Evolutionary conservation across 2,329 filamentous ascomycete genomes (phyloP), one percentile per base, ranked within the genome.

Genomic region (Tolypocladium ophioglossoides): DNA sequence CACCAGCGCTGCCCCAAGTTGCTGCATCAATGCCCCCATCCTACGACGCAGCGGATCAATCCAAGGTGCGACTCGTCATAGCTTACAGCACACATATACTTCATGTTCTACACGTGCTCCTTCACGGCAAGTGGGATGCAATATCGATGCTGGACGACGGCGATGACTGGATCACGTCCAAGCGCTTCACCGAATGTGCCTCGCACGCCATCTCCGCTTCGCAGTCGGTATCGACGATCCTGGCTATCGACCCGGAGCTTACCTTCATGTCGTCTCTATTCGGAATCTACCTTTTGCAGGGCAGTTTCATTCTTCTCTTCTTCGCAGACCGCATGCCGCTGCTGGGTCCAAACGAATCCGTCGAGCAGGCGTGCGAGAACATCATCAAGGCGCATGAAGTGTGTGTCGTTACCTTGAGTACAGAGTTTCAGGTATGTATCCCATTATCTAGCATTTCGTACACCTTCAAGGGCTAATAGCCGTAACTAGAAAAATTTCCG

Each of bases 231-330:
- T 72, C 70, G 16, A 66, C 70, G 10, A 78, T 79, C 52, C 64
- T 79, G 8, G 64, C 68, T 2, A 66, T 72, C n/a, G 76, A 79
- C 57, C 74, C 73, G 3, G 75, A 78, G 56, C 65, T 78, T 35
- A 73, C 71, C 0, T 78, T 78, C 52, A 78, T 78, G 73, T 74
- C 76, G 1, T 78, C 77, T 58, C 65, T 78, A 3, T 78, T 78
- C 52, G 75, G 76, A 1, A 77, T 78, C 9, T 80, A 79, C 54
- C 65, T 79, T 0, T 66, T 78, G 4, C 75, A 78, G 51, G 75
- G 76, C 0, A 78, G 74, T 57, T 77, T 78, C 50, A 73, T 77
- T 22, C 64, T 78, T 7, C 64, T 78, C 3, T 61, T 78, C 0
- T 75, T 78, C 51, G 74, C 74, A 10, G 76, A 78, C 57, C 68